Evolutionary conservation across 306 rosid species (phyloP).

Genomic region (Pterocarpus macrocarpus): DNA sequence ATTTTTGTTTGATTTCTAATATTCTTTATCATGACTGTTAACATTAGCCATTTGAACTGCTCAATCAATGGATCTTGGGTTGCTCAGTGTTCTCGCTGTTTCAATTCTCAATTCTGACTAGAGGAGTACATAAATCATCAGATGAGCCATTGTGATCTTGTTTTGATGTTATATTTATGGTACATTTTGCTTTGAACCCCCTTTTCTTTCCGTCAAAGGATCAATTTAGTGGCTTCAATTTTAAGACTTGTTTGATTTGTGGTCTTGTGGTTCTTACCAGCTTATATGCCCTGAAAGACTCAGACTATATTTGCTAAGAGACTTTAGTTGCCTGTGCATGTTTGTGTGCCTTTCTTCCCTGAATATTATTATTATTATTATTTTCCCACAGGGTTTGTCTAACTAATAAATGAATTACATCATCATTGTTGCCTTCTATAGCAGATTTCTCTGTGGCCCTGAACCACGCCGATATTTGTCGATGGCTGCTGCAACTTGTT

Average conservation of each 20-base stretch:
- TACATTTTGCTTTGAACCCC: conserved; percentile 27
- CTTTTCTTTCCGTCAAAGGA: background rate
- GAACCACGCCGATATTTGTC: conserved; percentile 45
- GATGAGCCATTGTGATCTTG: conserved; percentile 35
- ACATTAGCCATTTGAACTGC: conserved; percentile 11
- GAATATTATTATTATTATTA: background rate
- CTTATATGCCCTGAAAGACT: conserved; percentile 3
- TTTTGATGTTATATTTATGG: conserved; percentile 21
- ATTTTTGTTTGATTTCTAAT: conserved; percentile 31
- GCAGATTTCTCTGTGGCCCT: conserved; percentile 38
- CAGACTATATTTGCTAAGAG: background rate
- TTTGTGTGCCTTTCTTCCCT: conserved; percentile 19
- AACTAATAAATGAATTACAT: conserved; percentile 38
- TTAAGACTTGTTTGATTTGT: conserved; percentile 26
- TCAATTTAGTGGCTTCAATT: conserved; percentile 18
- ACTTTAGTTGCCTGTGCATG: conserved; percentile 35
- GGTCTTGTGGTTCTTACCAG: conserved; percentile 31
- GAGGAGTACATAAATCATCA: background rate
- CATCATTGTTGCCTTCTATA: conserved; percentile 32
- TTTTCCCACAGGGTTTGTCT: background rate
- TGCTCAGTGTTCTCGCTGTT: conserved; percentile 14
- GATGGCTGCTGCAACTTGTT: conserved; percentile 50
- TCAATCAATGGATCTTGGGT: conserved; percentile 15
- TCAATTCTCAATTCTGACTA: background rate
- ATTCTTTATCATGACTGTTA: conserved; percentile 14